Evolutionary conservation across 2,329 filamentous ascomycete species (phyloP).

Genomic region (Hyphodiscus sp.): DNA sequence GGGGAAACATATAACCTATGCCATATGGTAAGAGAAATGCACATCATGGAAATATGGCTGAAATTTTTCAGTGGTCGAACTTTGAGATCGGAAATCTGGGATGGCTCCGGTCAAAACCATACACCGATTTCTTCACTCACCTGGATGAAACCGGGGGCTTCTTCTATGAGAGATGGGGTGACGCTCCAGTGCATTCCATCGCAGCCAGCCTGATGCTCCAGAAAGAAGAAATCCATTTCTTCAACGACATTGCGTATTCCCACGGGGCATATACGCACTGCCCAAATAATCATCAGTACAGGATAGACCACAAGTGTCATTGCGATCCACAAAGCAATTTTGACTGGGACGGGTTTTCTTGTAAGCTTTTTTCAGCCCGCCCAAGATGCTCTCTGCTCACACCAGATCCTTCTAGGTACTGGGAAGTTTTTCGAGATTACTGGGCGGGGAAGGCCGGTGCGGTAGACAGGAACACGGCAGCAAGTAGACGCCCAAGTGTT

Average conservation of each 20-base stretch:
- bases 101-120: constrained; percentile 85
- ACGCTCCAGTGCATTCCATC: constrained; percentile 97
- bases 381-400: constrained; percentile 13
- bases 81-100: constrained; percentile 93
- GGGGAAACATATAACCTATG: constrained; percentile 94
- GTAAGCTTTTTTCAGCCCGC: constrained; percentile 46
- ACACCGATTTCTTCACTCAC: constrained; percentile 83
- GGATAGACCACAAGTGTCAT: constrained; percentile 81
- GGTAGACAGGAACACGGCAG: constrained; percentile 70
- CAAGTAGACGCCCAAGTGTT: too few species aligned
- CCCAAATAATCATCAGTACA: constrained; percentile 79
- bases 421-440: constrained; percentile 81
- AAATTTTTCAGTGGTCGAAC: constrained; percentile 75
- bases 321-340: constrained; percentile 97
- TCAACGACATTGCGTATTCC: constrained; percentile 97
- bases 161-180: constrained; percentile 98
- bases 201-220: constrained; percentile 79
- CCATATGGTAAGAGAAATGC: constrained; percentile 68
- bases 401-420: constrained; percentile 53
- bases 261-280: constrained; percentile 98
- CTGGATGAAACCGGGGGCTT: constrained; percentile 91
- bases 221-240: constrained; percentile 96
- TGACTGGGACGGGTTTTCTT: constrained; percentile 98
- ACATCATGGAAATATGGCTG: constrained; percentile 22
- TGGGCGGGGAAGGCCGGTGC: constrained; percentile 72